Conservation (phyloP, 2,329 filamentous ascomycete genomes). For the Raffaelea arxii region DNA sequence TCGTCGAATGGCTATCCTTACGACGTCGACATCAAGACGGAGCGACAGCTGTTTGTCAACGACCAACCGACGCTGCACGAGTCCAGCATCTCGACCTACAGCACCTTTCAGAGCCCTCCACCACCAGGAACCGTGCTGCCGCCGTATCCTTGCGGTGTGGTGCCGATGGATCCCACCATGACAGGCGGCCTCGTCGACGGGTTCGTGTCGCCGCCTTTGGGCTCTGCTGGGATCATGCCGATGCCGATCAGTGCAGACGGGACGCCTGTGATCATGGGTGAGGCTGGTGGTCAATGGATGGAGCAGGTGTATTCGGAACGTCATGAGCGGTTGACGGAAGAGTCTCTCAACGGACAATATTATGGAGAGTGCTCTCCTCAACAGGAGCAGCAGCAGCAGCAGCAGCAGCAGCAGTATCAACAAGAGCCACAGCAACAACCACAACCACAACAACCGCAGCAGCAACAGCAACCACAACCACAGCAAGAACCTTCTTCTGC, state of each 20-base stretch:
- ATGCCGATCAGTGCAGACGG: too few species aligned
- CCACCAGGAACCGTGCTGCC: slow-evolving; percentile 58
- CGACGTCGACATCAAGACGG: slow-evolving; percentile 92
- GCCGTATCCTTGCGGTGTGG: slow-evolving; percentile 33
- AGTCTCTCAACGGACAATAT: slow-evolving; percentile 64
- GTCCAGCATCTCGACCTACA: slow-evolving; percentile 86
- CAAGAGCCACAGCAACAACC: not conserved
- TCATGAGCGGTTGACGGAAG: slow-evolving; percentile 57
- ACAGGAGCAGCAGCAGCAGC: not conserved
- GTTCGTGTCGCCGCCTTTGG: not conserved
- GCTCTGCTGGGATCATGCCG: too few species aligned
- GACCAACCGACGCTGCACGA: slow-evolving; percentile 78
- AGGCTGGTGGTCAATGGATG: slow-evolving; percentile 51
- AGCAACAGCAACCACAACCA: slow-evolving; percentile 22
- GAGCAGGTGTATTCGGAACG: slow-evolving; percentile 60
- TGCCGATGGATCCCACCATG: not conserved
- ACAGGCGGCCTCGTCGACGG: not conserved
- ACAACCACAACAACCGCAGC: slow-evolving; percentile 26
- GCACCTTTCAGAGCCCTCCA: slow-evolving; percentile 75
- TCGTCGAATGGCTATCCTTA: slow-evolving; percentile 54
- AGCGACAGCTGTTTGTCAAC: slow-evolving; percentile 87
- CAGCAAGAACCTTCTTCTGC: too few species aligned
- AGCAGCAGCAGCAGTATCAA: too few species aligned
- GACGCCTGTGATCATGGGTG: not conserved
- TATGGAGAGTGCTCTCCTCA: too few species aligned